Conservation (phyloP, 306 rosid species). For the Prosopis cineraria region DNA sequence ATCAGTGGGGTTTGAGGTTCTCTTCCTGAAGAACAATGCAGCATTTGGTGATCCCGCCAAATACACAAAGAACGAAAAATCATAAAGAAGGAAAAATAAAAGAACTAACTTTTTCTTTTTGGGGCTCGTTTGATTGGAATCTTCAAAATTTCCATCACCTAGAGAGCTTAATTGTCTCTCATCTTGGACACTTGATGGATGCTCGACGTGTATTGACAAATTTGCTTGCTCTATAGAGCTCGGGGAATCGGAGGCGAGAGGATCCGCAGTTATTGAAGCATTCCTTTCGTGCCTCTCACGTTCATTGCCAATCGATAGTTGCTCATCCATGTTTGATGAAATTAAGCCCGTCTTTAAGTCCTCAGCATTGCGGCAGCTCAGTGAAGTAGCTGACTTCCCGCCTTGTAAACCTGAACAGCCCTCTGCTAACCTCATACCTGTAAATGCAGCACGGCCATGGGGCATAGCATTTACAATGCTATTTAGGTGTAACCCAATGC, state of each 20-base stretch:
- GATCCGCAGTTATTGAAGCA: conserved; percentile 26
- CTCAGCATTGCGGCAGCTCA: conserved; percentile 4
- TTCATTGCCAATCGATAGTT: conserved; percentile 19
- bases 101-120: conserved; percentile 44
- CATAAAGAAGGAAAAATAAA: background rate
- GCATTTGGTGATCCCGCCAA: conserved; percentile 19
- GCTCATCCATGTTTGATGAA: conserved; percentile 12
- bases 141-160: conserved; percentile 36
- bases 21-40: conserved; percentile 48
- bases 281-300: conserved; percentile 20
- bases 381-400: conserved; percentile 25
- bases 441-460: conserved; percentile 33
- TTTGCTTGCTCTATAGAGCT: background rate
- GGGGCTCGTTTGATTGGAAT: conserved; percentile 39
- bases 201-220: conserved; percentile 18
- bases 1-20: conserved; percentile 18
- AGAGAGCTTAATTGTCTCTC: conserved; percentile 21
- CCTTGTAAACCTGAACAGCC: conserved; percentile 24
- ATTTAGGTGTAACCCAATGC: conserved; percentile 59
- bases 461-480: conserved; percentile 65
- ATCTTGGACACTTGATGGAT: conserved; percentile 27
- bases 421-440: conserved; percentile 38
- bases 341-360: conserved; percentile 13
- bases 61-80: background rate
- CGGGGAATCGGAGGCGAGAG: conserved; percentile 35